These are phyloP conservation scores for Chamaecrista fasciculata DNA, from an alignment of 306 rosid genomes.

Conservation along the genomic window DNA sequence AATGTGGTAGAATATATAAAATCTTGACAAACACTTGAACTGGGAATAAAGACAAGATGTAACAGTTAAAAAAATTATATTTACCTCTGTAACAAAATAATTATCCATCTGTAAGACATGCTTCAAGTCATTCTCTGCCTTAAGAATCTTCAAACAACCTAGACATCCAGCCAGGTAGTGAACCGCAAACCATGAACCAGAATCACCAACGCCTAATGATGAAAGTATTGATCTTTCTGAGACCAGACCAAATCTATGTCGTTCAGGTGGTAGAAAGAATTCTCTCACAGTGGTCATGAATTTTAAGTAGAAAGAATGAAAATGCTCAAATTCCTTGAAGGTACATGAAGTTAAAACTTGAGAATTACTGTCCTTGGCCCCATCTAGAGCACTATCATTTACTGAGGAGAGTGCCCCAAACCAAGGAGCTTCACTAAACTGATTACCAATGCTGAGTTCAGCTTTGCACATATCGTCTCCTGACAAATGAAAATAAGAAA, in stretches of 20 bases:
- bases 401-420: slow-evolving; percentile 46
- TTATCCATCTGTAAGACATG: slow-evolving; percentile 45
- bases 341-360: slow-evolving; percentile 49
- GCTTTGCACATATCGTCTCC: slow-evolving; percentile 52
- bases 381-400: slow-evolving; percentile 44
- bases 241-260: slow-evolving; percentile 68
- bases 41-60: not conserved
- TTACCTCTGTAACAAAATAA: slow-evolving; percentile 71
- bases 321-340: slow-evolving; percentile 55
- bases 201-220: slow-evolving; percentile 66
- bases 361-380: slow-evolving; percentile 31
- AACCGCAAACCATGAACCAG: slow-evolving; percentile 76
- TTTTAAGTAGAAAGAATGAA: slow-evolving; percentile 65
- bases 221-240: slow-evolving; percentile 73
- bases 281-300: slow-evolving; percentile 71
- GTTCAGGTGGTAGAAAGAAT: slow-evolving; percentile 67
- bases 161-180: slow-evolving; percentile 65
- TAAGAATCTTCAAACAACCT: slow-evolving; percentile 63
- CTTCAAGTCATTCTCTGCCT: slow-evolving; percentile 66
- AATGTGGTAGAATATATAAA: not conserved
- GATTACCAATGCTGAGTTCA: slow-evolving; percentile 44
- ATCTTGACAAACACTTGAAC: not conserved
- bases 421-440: slow-evolving; percentile 58
- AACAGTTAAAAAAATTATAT: slow-evolving; percentile 26
- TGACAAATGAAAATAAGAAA: slow-evolving; percentile 28